Conservation (phyloP, 371 early-diverging fungal species). For the Lichtheimia corymbifera region DNA sequence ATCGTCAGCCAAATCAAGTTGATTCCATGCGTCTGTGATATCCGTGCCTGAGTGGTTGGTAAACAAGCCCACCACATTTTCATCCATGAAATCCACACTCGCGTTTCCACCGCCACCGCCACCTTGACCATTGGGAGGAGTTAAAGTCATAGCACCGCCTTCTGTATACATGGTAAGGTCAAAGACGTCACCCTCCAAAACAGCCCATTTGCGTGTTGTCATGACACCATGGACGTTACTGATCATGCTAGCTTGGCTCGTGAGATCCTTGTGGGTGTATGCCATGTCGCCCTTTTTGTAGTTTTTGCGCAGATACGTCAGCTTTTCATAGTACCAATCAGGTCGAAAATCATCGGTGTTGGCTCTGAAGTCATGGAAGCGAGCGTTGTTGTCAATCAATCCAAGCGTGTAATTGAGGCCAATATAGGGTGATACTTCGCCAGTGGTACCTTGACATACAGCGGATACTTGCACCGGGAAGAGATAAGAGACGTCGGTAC, state of each 20-base stretch:
- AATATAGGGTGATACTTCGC: conserved; percentile 20
- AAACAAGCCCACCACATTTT: conserved; percentile 60
- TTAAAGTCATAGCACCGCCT: conserved; percentile 22
- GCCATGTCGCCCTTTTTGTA: conserved; percentile 50
- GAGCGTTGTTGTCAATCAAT: conserved; percentile 25
- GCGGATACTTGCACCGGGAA: conserved; percentile 73
- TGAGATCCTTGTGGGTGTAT: conserved; percentile 28
- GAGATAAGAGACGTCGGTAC: conserved; percentile 58
- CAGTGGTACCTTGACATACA: conserved; percentile 27
- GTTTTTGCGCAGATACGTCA: conserved; percentile 46
- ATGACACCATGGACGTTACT: conserved; percentile 27
- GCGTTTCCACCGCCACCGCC: conserved; percentile 31
- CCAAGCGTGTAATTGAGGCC: conserved; percentile 26
- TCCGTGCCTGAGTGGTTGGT: conserved; percentile 57
- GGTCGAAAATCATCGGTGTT: conserved; percentile 27
- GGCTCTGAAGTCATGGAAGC: conserved; percentile 43
- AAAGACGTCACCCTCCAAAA: conserved; percentile 61
- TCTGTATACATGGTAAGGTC: conserved; percentile 59
- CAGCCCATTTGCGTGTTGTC: conserved; percentile 47
- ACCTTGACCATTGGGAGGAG: conserved; percentile 23
- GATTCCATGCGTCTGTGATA: conserved; percentile 58
- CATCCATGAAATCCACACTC: conserved; percentile 39
- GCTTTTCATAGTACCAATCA: conserved; percentile 54
- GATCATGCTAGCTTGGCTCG: conserved; percentile 26
- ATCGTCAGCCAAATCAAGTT: conserved; percentile 22